These are phyloP conservation scores for Daldinia sp. DNA, from an alignment of 2,329 filamentous ascomycete genomes.

Conservation along the genomic window DNA sequence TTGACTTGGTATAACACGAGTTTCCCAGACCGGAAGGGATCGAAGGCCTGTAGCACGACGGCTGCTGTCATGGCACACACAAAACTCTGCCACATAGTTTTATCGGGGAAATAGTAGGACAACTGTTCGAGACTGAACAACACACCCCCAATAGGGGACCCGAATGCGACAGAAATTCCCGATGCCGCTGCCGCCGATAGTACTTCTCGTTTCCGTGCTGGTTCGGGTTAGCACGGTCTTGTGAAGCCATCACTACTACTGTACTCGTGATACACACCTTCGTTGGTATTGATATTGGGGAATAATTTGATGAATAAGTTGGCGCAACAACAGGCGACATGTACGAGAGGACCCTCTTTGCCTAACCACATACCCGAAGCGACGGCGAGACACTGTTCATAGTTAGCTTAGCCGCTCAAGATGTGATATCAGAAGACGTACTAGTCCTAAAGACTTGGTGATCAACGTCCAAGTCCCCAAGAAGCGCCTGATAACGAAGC, in stretches of 20 bases:
- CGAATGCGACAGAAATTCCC: conserved; percentile 93
- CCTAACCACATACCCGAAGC: conserved; percentile 96
- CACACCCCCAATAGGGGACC: conserved; percentile 91
- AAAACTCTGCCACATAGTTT: conserved; percentile 99
- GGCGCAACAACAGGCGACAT: conserved; percentile 96
- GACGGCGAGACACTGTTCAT: conserved; percentile 80
- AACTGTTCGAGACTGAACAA: conserved; percentile 97
- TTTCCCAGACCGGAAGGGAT: conserved; percentile 94
- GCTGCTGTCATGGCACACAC: conserved; percentile 99
- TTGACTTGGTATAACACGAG: conserved; percentile 96
- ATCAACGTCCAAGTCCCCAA: conserved; percentile 87
- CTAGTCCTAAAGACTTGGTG: conserved; percentile 88
- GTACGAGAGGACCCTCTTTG: conserved; percentile 93
- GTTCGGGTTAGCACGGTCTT: conserved; percentile 40
- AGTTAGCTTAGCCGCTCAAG: conserved; percentile 36
- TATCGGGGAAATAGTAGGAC: conserved; percentile 97
- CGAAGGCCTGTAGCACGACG: conserved; percentile 88
- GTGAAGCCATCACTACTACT: neutral
- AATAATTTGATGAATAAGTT: conserved; percentile 94
- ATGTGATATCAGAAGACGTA: conserved; percentile 51
- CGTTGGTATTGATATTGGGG: conserved; percentile 80
- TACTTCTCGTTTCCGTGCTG: conserved; percentile 90
- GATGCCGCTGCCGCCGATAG: conserved; percentile 91
- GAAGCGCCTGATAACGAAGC: conserved; percentile 90
- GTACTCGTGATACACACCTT: conserved; percentile 63